These are phyloP conservation scores for Corniculantispora saksenae DNA, from an alignment of 2,329 filamentous ascomycete genomes.

Conservation along the genomic window DNA sequence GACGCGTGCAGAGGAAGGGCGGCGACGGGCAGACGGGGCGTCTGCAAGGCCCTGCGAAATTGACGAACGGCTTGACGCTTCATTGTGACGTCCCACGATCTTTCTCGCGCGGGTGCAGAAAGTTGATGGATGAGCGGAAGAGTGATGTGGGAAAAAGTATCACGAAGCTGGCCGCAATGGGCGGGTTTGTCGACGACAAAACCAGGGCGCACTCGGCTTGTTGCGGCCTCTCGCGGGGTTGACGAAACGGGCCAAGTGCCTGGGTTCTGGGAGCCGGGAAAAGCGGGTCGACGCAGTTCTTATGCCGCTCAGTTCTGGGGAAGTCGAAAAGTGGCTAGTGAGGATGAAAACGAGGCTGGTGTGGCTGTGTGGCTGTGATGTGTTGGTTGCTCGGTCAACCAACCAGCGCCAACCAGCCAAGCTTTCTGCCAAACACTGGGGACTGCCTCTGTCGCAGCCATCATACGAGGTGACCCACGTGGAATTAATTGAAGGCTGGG, in stretches of 20 bases:
- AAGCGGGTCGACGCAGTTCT: constrained; percentile 7
- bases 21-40: constrained; percentile 15
- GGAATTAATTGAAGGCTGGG: constrained; percentile 7
- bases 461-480: constrained; percentile 17
- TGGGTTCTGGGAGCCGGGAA: constrained; percentile 10
- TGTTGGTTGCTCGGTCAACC: constrained; percentile 47
- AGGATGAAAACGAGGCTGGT: constrained; percentile 5
- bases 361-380: constrained; percentile 26
- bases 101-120: constrained; percentile 10
- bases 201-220: constrained; percentile 36
- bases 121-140: constrained; percentile 17
- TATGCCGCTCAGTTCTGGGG: constrained; percentile 23
- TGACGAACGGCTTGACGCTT: constrained; percentile 35
- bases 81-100: constrained; percentile 28
- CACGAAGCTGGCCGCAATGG: constrained; percentile 12
- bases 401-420: constrained; percentile 23
- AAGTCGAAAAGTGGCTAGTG: constrained; percentile 10
- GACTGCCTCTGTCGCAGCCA: background rate
- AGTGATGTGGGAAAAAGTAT: constrained; percentile 18
- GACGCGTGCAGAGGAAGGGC: constrained; percentile 17
- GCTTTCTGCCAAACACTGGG: constrained; percentile 23
- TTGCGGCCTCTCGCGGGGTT: constrained; percentile 37
- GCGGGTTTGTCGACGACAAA: constrained; percentile 21
- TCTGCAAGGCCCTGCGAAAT: constrained; percentile 31
- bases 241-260: constrained; percentile 22